These are phyloP conservation scores for Myxozyma nipponensis DNA, from an alignment of 805 yeast genomes.

Conservation along the genomic window DNA sequence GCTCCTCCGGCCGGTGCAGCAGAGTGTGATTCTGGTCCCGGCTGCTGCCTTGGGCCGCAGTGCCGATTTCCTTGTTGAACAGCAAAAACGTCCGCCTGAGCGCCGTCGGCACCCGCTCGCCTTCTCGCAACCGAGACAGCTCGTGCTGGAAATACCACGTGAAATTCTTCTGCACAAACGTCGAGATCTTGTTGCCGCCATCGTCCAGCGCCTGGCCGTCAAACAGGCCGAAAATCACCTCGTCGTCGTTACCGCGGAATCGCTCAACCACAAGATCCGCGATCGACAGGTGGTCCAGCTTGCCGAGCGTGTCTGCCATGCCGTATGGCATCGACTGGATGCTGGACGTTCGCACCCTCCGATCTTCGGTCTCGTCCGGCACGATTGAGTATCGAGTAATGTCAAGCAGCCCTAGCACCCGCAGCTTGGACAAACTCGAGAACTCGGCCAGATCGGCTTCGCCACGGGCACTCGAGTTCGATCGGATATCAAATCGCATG, in stretches of 20 bases:
- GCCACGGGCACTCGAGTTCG: slow-evolving; percentile 47
- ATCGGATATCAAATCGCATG: slow-evolving; percentile 82
- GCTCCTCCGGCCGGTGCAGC: slow-evolving; percentile 46
- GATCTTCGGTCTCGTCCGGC: slow-evolving; percentile 80
- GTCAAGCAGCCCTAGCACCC: slow-evolving; percentile 85
- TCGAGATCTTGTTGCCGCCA: slow-evolving; percentile 49
- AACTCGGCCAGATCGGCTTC: slow-evolving; percentile 51
- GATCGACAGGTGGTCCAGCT: slow-evolving; percentile 56
- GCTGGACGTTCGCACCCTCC: slow-evolving; percentile 84
- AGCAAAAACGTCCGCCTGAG: slow-evolving; percentile 74
- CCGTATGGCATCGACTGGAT: slow-evolving; percentile 78
- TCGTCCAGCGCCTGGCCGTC: slow-evolving; percentile 64
- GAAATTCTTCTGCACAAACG: slow-evolving; percentile 67
- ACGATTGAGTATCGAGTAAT: slow-evolving; percentile 84
- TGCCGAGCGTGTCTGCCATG: slow-evolving; percentile 82
- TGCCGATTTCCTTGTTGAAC: slow-evolving; percentile 78
- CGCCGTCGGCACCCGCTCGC: slow-evolving; percentile 64
- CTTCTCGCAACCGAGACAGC: slow-evolving; percentile 46
- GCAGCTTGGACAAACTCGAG: slow-evolving; percentile 66
- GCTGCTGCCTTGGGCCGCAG: slow-evolving; percentile 24
- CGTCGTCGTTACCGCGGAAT: slow-evolving; percentile 81
- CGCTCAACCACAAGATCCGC: slow-evolving; percentile 85
- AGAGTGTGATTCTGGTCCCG: slow-evolving; percentile 31
- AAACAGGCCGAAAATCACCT: slow-evolving; percentile 72
- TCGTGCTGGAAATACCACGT: slow-evolving; percentile 67